A percentile compares a stretch with the other conserved stretches of the same genome.
These are phyloP conservation scores for Alliaria petiolata DNA, from an alignment of 345 rosid species.

Conservation along the genomic window DNA sequence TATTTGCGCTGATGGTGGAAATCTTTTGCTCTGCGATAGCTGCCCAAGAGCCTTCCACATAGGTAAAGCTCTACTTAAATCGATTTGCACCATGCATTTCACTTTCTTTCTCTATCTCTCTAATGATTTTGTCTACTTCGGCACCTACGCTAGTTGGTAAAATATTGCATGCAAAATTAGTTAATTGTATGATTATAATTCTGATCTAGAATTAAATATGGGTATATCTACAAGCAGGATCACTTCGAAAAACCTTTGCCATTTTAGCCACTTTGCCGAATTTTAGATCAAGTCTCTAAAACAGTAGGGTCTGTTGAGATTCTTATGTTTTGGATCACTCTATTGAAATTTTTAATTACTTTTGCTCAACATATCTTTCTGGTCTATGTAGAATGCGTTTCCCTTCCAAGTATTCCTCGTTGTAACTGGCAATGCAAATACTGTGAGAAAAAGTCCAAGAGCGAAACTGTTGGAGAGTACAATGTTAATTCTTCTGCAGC, in stretches of 20 bases:
- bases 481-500: conserved; percentile 77
- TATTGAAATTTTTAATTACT: neutral
- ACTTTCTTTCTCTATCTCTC: conserved; percentile 14
- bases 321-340: conserved; percentile 12
- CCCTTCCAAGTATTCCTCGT: conserved; percentile 60
- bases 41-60: conserved; percentile 97
- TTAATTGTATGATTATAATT: conserved; percentile 3
- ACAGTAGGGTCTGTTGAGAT: conserved; percentile 7
- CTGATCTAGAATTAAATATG: neutral
- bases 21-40: conserved; percentile 90
- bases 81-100: conserved; percentile 11
- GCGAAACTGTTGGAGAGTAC: conserved; percentile 54
- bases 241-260: neutral
- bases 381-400: conserved; percentile 67
- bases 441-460: conserved; percentile 64
- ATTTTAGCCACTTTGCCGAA: neutral
- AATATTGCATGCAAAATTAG: neutral
- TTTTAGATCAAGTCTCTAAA: conserved; percentile 5
- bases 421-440: conserved; percentile 91
- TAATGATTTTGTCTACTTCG: neutral
- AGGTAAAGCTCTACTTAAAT: conserved; percentile 43
- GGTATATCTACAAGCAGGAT: conserved; percentile 7
- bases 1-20: conserved; percentile 94
- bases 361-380: conserved; percentile 15
- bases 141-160: too few relatives aligned